phyloP scores from a whole-genome alignment of 2,329 filamentous ascomycete species.

The Exophiala sp. region DNA sequence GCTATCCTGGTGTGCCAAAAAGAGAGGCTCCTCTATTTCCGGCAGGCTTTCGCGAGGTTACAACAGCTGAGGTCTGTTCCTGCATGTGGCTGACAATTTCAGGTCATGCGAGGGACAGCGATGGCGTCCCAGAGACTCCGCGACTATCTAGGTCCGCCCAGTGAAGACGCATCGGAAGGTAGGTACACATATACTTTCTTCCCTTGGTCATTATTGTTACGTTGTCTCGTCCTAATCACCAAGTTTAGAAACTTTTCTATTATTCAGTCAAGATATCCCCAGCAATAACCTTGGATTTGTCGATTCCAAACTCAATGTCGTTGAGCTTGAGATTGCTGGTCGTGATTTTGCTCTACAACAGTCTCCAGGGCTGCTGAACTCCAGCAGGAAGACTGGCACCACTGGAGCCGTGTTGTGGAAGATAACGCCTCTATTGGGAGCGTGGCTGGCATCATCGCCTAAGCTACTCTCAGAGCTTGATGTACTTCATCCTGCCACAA shows the following conservation, averaged over 20 bases:
- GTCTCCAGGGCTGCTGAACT: constrained; percentile 77
- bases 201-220: neutral
- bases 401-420: constrained; percentile 90
- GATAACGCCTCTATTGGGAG: constrained; percentile 76
- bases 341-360: constrained; percentile 75
- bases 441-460: constrained; percentile 65
- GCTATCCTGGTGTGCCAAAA: neutral
- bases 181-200: constrained; percentile 17
- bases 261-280: constrained; percentile 74
- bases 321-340: constrained; percentile 67
- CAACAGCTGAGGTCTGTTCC: neutral
- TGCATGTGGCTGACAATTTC: neutral
- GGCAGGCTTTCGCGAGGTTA: neutral
- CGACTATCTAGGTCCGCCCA: constrained; percentile 25
- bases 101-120: neutral
- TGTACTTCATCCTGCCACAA: constrained; percentile 54
- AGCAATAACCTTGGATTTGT: constrained; percentile 82
- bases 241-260: constrained; percentile 72
- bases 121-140: constrained; percentile 7
- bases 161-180: constrained; percentile 56
- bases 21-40: neutral
- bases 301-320: constrained; percentile 61
- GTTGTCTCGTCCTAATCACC: constrained; percentile 7
- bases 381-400: constrained; percentile 66
- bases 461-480: constrained; percentile 61